phyloP scores from a whole-genome alignment of 352 stramenopile genomes.

The Phytophthora cryptogea region DNA sequence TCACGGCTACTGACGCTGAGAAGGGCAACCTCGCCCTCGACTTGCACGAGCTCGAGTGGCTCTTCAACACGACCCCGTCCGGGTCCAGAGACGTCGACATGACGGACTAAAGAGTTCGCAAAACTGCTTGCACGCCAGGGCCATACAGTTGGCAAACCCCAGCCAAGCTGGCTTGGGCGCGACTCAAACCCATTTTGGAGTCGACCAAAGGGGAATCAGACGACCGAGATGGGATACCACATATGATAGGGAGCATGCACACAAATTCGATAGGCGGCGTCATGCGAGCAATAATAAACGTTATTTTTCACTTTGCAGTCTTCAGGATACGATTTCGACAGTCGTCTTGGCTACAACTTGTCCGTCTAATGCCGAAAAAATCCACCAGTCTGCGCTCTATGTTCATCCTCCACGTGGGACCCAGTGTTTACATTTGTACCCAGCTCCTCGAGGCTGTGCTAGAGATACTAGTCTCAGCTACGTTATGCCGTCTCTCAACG shows the following conservation, averaged over 20 bases:
- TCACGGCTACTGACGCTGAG: constrained; percentile 13
- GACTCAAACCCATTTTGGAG: not conserved
- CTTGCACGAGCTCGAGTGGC: constrained; percentile 40
- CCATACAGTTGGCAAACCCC: no score
- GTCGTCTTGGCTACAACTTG: constrained; percentile 24
- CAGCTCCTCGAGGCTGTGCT: constrained; percentile 6
- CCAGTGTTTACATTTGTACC: constrained; percentile 10
- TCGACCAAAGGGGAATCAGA: not conserved
- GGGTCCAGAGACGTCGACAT: constrained; percentile 29
- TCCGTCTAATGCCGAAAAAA: constrained; percentile 21
- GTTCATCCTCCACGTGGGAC: constrained; percentile 1
- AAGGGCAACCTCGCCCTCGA: constrained; percentile 24
- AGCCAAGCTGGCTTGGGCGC: no score
- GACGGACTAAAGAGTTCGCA: constrained; percentile 12
- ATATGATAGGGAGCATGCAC: constrained; percentile 5
- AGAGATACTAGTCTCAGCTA: not conserved
- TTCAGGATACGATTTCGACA: constrained; percentile 7
- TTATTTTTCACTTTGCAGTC: not conserved
- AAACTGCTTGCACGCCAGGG: not conserved
- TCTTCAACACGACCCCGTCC: constrained; percentile 33
- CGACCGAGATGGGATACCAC: not conserved
- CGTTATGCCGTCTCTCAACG: not conserved
- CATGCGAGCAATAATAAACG: constrained; percentile 9
- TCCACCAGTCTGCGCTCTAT: constrained; percentile 8
- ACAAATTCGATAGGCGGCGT: not conserved